Conservation (phyloP, 352 stramenopile genomes). For the Globisporangium apiculatum region DNA sequence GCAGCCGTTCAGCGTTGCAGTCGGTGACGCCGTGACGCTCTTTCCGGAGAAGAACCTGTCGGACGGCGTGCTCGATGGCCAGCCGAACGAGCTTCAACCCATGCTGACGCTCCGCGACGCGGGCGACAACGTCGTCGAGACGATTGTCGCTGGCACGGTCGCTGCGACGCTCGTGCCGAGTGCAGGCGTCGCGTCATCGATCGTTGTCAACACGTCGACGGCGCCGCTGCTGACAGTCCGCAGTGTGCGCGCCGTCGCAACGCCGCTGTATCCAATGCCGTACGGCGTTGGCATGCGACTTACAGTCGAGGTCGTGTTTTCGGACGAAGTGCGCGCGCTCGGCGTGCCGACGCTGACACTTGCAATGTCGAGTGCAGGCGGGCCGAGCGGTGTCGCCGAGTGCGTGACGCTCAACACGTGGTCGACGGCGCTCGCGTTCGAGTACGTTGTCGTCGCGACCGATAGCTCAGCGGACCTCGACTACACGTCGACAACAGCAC, state of each 20-base stretch:
- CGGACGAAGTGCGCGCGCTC: constrained; percentile 59
- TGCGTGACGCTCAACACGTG: constrained; percentile 51
- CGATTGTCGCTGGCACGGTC: constrained; percentile 36
- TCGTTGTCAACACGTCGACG: constrained; percentile 55
- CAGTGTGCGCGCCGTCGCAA: constrained; percentile 33
- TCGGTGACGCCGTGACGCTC: constrained; percentile 38
- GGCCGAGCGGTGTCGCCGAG: constrained; percentile 39
- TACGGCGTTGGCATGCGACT: constrained; percentile 63
- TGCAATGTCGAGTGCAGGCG: constrained; percentile 24
- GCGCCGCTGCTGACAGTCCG: constrained; percentile 40
- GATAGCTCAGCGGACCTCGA: constrained; percentile 50
- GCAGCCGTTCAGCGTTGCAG: constrained; percentile 48
- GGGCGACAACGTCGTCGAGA: constrained; percentile 56
- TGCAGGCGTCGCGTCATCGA: constrained; percentile 40
- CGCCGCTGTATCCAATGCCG: constrained; percentile 31
- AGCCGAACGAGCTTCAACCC: constrained; percentile 66
- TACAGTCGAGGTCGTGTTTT: constrained; percentile 64
- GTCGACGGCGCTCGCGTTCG: constrained; percentile 49
- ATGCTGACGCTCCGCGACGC: constrained; percentile 54
- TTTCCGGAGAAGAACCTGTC: constrained; percentile 44
- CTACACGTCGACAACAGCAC: constrained; percentile 46
- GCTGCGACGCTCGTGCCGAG: constrained; percentile 56
- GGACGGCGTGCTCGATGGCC: constrained; percentile 64
- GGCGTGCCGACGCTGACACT: constrained; percentile 52
- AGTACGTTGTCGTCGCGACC: constrained; percentile 55